Evolutionary conservation across 2,329 filamentous ascomycete species (phyloP), one percentile per base, ranked within the genome.

Genomic region (Ustulina deusta): DNA sequence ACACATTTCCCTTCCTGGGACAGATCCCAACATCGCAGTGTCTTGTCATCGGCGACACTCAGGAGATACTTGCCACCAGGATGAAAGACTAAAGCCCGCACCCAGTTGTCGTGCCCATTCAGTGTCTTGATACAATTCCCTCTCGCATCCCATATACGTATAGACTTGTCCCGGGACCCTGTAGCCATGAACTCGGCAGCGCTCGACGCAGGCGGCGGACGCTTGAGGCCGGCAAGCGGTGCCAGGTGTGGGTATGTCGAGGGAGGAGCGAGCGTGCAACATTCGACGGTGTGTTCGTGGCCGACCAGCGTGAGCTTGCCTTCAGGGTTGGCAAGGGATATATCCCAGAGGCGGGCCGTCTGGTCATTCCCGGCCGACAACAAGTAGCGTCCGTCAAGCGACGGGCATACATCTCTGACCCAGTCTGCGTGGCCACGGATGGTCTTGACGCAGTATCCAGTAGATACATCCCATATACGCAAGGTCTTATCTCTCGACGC

Each of bases 41-140:
- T 94, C 82, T 96, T 97, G 82, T 98, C 95, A 78, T 98, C 95
- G 17, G 91, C 88, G 22, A 92, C 93, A 6, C 91, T 94, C 6
- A 98, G 82, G 1, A 98, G 85, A 75, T 96, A 97, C 80, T 95
- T 97, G 49, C 95, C 95, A 9, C 93, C 92, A 0, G 95, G 95
- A 75, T 97, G 95, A 79, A 97, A 98, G 10, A 93, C 89, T 6
- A 97, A 81, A 0, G 87, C 91, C 36, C 93, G 89, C 9, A 98
- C 89, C 95, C 95, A 98, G 78, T 97, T 97, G 78, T 97, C 94
- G 78, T 97, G 95, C 1, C 95, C 95, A 0, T 89, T 82, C 1
- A 98, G 84, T 0, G 92, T 96, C 78, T 93, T 95, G 77, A 97
- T 89, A 71, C 93, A 88, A 11, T 91, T 93, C 36, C 95, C 95